Evolutionary conservation across 2,329 filamentous ascomycete genomes (phyloP).

Genomic region (Ophiostoma sp.): DNA sequence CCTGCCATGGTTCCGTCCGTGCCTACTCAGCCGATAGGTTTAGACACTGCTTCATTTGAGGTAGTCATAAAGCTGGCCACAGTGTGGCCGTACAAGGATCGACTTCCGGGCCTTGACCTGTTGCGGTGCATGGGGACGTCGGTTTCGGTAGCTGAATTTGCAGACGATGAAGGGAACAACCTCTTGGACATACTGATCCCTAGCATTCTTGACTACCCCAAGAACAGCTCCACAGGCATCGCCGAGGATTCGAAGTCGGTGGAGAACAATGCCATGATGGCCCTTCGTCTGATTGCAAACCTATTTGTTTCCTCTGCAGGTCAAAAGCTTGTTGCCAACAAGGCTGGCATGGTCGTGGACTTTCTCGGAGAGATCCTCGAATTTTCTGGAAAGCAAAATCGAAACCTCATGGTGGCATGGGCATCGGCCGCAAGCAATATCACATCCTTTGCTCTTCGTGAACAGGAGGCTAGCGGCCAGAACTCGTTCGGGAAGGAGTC

Average conservation of each 20-base stretch:
- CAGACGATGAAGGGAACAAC: constrained; percentile 48
- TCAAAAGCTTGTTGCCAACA: constrained; percentile 57
- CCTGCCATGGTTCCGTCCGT: constrained; percentile 40
- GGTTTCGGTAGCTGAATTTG: constrained; percentile 59
- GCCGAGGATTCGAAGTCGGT: constrained; percentile 52
- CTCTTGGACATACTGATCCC: constrained; percentile 53
- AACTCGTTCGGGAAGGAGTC: constrained; percentile 40
- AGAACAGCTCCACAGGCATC: constrained; percentile 38
- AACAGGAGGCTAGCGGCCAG: constrained; percentile 40
- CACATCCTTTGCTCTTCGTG: constrained; percentile 60
- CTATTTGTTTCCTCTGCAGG: constrained; percentile 73
- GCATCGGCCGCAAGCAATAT: constrained; percentile 83
- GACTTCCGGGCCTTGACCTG: constrained; percentile 79
- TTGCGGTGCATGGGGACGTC: constrained; percentile 74
- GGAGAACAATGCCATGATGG: constrained; percentile 83
- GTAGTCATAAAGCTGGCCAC: constrained; percentile 68
- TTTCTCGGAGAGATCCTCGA: constrained; percentile 60
- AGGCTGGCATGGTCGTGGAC: constrained; percentile 53
- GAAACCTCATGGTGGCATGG: constrained; percentile 76
- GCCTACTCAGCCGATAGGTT: constrained; percentile 9
- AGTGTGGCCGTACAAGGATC: constrained; percentile 72
- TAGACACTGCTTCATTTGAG: constrained; percentile 47
- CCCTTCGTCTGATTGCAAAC: constrained; percentile 74
- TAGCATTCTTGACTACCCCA: constrained; percentile 26
- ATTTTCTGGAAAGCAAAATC: constrained; percentile 55